Evolutionary conservation across 2,329 filamentous ascomycete genomes (phyloP).

Genomic region (Hypoxylon sp.): DNA sequence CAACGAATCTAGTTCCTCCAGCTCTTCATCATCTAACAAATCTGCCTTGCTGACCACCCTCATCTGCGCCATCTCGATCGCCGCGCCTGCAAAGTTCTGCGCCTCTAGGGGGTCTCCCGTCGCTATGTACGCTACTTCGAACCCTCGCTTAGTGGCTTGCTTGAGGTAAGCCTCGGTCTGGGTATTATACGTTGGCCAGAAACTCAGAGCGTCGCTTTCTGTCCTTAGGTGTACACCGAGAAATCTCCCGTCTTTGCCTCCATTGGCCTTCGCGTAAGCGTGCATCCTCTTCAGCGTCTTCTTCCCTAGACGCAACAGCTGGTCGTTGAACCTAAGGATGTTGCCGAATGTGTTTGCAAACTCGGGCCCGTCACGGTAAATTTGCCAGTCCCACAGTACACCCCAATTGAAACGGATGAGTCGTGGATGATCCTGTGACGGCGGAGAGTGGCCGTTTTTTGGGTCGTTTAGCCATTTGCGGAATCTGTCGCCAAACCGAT

Average conservation of each 20-base stretch:
- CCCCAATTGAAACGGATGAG: slow-evolving; percentile 62
- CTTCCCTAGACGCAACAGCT: slow-evolving; percentile 60
- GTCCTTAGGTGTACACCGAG: slow-evolving; percentile 64
- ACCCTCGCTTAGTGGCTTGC: slow-evolving; percentile 52
- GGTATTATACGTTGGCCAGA: slow-evolving; percentile 62
- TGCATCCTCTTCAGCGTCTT: slow-evolving; percentile 57
- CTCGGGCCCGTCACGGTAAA: slow-evolving; percentile 63
- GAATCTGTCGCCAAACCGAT: slow-evolving; percentile 57
- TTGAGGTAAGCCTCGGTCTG: slow-evolving; percentile 60
- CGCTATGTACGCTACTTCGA: slow-evolving; percentile 62
- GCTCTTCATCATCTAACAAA: slow-evolving; percentile 54
- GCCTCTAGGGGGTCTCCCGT: slow-evolving; percentile 63
- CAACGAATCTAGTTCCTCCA: slow-evolving; percentile 56
- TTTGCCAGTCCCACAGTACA: slow-evolving; percentile 63
- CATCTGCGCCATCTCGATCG: slow-evolving; percentile 54
- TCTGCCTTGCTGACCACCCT: slow-evolving; percentile 59
- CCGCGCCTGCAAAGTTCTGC: slow-evolving; percentile 56
- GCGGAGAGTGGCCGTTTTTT: slow-evolving; percentile 49
- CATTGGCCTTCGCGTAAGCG: slow-evolving; percentile 48
- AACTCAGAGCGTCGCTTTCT: slow-evolving; percentile 62
- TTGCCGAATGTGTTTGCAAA: slow-evolving; percentile 62
- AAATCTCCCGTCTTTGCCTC: slow-evolving; percentile 50
- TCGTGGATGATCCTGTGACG: slow-evolving; percentile 54
- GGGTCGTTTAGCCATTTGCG: slow-evolving; percentile 54
- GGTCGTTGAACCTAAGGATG: slow-evolving; percentile 60